Base-by-base conservation (phyloP, 768 basidiomycete genomes). In the Termitomyces eurrhizus region DNA sequence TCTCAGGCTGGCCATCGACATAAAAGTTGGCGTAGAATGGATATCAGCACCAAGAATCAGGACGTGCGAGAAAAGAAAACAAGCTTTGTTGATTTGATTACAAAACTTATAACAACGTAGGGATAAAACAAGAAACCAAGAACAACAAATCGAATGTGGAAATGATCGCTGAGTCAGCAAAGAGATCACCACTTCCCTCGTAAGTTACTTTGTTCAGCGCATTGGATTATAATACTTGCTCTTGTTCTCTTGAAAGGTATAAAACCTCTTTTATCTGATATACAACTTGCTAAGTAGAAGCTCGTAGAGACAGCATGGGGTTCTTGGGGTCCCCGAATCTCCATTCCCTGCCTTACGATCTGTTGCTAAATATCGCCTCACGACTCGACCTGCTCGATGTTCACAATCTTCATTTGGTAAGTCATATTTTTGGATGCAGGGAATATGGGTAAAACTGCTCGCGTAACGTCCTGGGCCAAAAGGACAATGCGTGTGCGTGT, bases 321-420 rank as follows among this genome's bases (percentile, higher is more conserved):
- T 45, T 61, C 29, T 41, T 61, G 14, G 60, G 55, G 21, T 18
- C 54, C n/a, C 60, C 49, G 33, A 61, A 52, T 51, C 69, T 79
- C 45, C 71, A 72, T 61, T 76, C 74, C 5, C 75, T 90, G 21
- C 88, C 88, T 0, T 89, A 89, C 71, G 89, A 90, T 74, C 75
- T 90, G 21, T 69, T 90, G 48, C 79, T 90, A 58, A 86, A 87
- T 74, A 82, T 90, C 69, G 81, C 85, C 5, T 79, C 78, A 46
- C 82, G 84, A 72, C 79, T 90, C 36, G 78, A 86, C 64, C 73
- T 86, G 65, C 73, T 72, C 50, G 88, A 89, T 71, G 77, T 90
- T 21, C 80, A 84, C 68, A 71, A 80, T 51, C 70, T 90, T 8
- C 87, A 88, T 68, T 68, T 80, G 58, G 88, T 89, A 72, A 79